phyloP scores from a whole-genome alignment of 2,329 filamentous ascomycete species.

The Phaeosphaeria sp. region DNA sequence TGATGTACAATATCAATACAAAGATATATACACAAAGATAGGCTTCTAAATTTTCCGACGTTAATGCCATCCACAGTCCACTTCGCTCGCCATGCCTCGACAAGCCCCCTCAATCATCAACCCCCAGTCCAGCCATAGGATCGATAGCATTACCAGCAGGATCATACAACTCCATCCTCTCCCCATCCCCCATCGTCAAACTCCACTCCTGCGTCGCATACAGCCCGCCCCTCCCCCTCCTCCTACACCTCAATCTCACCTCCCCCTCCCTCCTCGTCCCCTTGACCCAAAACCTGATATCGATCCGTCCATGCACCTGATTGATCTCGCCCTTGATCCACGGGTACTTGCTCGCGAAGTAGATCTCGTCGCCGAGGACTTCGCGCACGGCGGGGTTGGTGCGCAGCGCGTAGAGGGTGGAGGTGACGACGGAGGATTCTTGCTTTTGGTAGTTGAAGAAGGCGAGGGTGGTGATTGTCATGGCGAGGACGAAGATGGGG shows the following conservation, averaged over 20 bases:
- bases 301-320: conserved; percentile 87
- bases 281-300: conserved; percentile 86
- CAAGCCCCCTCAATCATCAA: conserved; percentile 18
- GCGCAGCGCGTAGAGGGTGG: conserved; percentile 89
- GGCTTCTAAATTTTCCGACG: too few relatives aligned
- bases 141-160: conserved; percentile 60
- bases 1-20: conserved; percentile 12
- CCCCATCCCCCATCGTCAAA: conserved; percentile 71
- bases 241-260: conserved; percentile 81
- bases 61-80: too few relatives aligned
- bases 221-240: conserved; percentile 70
- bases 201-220: conserved; percentile 95
- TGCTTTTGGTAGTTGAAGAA: conserved; percentile 99
- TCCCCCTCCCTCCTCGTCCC: conserved; percentile 73
- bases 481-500: conserved; percentile 78
- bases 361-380: conserved; percentile 75
- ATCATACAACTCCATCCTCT: conserved; percentile 78
- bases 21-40: neutral
- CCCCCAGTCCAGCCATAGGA: conserved; percentile 63
- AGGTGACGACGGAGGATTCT: conserved; percentile 80
- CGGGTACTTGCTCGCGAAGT: conserved; percentile 57
- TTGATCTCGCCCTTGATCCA: conserved; percentile 75
- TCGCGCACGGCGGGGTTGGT: conserved; percentile 77
- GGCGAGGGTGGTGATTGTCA: conserved; percentile 75
- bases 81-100: neutral